A percentile compares a stretch with the other conserved stretches of the same genome.
Conservation (phyloP, 2,329 filamentous ascomycete species). For the Piedraia hortae region DNA sequence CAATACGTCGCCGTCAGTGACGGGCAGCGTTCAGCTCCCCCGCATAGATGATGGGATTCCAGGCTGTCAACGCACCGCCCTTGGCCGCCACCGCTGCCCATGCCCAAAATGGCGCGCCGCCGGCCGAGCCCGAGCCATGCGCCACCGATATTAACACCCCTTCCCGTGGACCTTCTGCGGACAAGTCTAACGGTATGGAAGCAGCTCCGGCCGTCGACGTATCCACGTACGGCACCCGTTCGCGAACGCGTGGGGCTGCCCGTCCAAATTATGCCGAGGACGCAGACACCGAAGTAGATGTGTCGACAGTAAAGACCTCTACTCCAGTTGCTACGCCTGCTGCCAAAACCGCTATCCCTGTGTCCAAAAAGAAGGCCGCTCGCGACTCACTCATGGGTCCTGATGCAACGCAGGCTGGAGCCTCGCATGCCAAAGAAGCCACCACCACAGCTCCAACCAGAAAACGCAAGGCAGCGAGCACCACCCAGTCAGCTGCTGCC, state of each 20-base stretch:
- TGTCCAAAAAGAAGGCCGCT: no score
- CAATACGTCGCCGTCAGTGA: no score
- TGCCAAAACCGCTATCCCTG: no score
- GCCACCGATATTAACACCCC: conserved; percentile 5
- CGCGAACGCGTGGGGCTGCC: conserved; percentile 58
- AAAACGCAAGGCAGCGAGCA: conserved; percentile 54
- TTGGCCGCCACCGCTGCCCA: conserved; percentile 3
- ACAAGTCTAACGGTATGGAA: conserved; percentile 4
- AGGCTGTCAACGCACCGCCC: conserved; percentile 7
- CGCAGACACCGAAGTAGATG: conserved; percentile 70
- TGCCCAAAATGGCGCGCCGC: conserved; percentile 2
- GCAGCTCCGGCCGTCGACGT: conserved; percentile 15
- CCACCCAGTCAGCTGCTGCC: conserved; percentile 7
- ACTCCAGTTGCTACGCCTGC: no score
- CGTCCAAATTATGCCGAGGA: conserved; percentile 93
- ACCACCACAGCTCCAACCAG: conserved; percentile 35
- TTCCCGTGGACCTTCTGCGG: no score
- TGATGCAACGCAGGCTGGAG: no score
- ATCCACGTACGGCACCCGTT: conserved; percentile 63
- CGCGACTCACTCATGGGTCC: no score
- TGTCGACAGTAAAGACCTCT: conserved; percentile 16
- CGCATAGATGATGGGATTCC: no score
- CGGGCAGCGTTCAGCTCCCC: no score
- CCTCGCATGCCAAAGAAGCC: no score
- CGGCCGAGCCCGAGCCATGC: conserved; percentile 4